phyloP scores from a whole-genome alignment of 345 rosid genomes.

The Citrus reticulata region DNA sequence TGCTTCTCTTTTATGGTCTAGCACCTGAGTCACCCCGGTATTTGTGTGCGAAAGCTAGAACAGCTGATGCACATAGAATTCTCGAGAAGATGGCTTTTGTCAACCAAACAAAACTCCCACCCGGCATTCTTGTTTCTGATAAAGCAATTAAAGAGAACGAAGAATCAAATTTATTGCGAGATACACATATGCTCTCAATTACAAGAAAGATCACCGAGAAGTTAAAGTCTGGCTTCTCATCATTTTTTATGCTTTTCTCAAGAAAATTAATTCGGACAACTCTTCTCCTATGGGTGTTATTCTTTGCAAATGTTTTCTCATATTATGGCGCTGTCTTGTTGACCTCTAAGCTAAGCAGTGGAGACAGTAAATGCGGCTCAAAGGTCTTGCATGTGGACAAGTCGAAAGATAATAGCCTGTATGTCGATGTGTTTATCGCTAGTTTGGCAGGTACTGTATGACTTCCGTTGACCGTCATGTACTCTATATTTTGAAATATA shows the following conservation, averaged over 20 bases:
- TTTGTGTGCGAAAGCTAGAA: slow-evolving; percentile 42
- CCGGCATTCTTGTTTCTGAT: slow-evolving; percentile 43
- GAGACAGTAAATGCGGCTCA: slow-evolving; percentile 25
- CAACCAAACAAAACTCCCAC: slow-evolving; percentile 39
- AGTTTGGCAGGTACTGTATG: slow-evolving; percentile 6
- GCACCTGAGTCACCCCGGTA: slow-evolving; percentile 66
- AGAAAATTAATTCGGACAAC: slow-evolving; percentile 40
- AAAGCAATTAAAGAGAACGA: slow-evolving; percentile 18
- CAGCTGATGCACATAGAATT: slow-evolving; percentile 34
- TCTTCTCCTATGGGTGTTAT: slow-evolving; percentile 49
- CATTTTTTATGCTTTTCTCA: slow-evolving; percentile 45
- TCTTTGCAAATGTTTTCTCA: slow-evolving; percentile 51
- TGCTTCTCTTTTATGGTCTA: slow-evolving; percentile 34
- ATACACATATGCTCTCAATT: slow-evolving; percentile 13
- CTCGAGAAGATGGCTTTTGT: slow-evolving; percentile 40
- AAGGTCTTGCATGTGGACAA: background rate
- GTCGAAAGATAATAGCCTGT: slow-evolving; percentile 19
- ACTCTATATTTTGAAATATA: background rate
- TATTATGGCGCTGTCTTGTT: slow-evolving; percentile 59
- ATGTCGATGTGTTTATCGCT: slow-evolving; percentile 13
- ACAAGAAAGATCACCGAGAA: background rate
- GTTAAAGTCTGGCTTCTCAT: slow-evolving; percentile 29
- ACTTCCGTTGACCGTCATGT: background rate
- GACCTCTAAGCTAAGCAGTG: slow-evolving; percentile 41
- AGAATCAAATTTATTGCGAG: slow-evolving; percentile 9